phyloP scores from a whole-genome alignment of 805 yeast species.

The Torulaspora maleeae region DNA sequence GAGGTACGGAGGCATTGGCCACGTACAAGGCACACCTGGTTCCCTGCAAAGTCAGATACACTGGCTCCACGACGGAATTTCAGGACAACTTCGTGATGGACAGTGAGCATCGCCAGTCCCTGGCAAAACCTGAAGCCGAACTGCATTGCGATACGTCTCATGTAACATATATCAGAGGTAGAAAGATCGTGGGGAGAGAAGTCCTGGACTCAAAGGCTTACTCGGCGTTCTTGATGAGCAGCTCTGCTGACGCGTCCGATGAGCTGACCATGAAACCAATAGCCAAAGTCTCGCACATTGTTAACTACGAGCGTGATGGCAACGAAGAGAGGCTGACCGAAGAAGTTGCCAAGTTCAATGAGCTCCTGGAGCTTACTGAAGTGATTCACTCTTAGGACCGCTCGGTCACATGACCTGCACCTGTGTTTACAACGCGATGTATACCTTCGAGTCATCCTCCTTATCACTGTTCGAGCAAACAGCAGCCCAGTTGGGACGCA shows the following conservation, averaged over 20 bases:
- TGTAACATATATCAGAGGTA: constrained; percentile 35
- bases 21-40: constrained; percentile 20
- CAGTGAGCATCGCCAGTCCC: not conserved
- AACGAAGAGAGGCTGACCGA: constrained; percentile 24
- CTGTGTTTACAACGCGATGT: not conserved
- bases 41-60: constrained; percentile 22
- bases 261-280: constrained; percentile 1
- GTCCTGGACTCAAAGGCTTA: constrained; percentile 8
- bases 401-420: constrained; percentile 2
- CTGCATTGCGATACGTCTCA: constrained; percentile 5
- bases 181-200: constrained; percentile 33
- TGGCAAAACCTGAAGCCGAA: constrained; percentile 7
- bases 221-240: constrained; percentile 21
- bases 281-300: constrained; percentile 11
- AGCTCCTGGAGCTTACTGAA: constrained; percentile 22
- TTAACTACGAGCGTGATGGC: constrained; percentile 41
- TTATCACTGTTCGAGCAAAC: not conserved
- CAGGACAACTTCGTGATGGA: constrained; percentile 15
- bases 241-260: constrained; percentile 8
- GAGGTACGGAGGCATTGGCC: not conserved
- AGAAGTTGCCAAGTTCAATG: constrained; percentile 31
- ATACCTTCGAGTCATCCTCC: not conserved
- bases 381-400: constrained; percentile 15
- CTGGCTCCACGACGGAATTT: constrained; percentile 21
- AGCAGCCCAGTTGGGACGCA: not conserved